Conservation (phyloP, 2,329 filamentous ascomycete genomes). For the Phialophora expanda region DNA sequence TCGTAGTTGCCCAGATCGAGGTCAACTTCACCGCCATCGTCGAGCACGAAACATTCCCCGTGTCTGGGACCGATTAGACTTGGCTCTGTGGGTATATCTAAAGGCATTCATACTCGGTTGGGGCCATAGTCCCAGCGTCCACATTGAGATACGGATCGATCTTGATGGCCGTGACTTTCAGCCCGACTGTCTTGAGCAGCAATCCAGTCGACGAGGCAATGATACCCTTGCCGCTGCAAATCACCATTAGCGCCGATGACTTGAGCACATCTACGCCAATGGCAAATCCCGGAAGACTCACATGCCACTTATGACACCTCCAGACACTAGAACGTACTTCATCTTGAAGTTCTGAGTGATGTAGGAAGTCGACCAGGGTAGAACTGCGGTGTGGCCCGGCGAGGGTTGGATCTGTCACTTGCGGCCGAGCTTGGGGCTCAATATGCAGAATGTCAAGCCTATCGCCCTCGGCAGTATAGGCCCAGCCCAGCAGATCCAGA, state of each 20-base stretch:
- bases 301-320: conserved; percentile 63
- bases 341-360: conserved; percentile 50
- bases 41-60: conserved; percentile 86
- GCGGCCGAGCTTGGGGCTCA: neutral
- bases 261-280: neutral
- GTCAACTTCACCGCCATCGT: conserved; percentile 79
- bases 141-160: conserved; percentile 78
- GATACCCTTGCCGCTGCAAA: conserved; percentile 60
- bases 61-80: conserved; percentile 59
- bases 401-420: neutral
- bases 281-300: neutral
- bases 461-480: neutral
- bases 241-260: neutral
- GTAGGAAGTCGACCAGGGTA: neutral
- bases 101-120: conserved; percentile 59
- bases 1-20: conserved; percentile 79
- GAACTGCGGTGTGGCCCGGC: neutral
- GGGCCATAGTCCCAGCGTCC: conserved; percentile 75
- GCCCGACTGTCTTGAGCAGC: conserved; percentile 77
- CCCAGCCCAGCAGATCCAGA: conserved; percentile 1
- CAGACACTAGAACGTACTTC: conserved; percentile 82
- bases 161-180: conserved; percentile 74
- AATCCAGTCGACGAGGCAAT: conserved; percentile 75
- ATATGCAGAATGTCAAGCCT: neutral
- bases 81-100: neutral